These are phyloP conservation scores for Leishmania tropica DNA, from an alignment of 208 protist genomes.

Conservation along the genomic window DNA sequence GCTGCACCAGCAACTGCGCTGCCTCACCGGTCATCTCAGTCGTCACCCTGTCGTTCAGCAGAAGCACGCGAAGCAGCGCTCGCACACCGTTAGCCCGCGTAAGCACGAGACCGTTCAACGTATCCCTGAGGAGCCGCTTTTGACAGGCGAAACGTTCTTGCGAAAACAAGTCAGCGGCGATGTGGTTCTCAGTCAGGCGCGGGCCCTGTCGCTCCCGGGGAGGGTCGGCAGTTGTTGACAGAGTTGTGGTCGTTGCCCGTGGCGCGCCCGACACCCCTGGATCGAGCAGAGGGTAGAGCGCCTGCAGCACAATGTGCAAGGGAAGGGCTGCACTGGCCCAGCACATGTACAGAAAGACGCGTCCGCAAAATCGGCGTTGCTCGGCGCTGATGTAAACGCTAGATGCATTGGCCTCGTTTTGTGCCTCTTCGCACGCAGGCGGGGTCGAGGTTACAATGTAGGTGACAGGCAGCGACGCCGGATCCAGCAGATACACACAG, in stretches of 20 bases:
- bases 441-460: not conserved
- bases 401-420: conserved; percentile 31
- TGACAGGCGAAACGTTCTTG: conserved; percentile 34
- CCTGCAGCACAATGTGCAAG: conserved; percentile 37
- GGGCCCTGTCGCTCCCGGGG: not conserved
- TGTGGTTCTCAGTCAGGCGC: conserved; percentile 37
- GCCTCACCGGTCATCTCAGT: conserved; percentile 51
- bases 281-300: conserved; percentile 80
- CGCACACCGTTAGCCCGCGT: conserved; percentile 38
- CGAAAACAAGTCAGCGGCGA: conserved; percentile 51
- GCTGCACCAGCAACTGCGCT: conserved; percentile 44
- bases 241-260: not conserved
- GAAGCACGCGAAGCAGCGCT: conserved; percentile 55
- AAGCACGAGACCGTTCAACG: conserved; percentile 69
- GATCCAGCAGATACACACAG: conserved; percentile 39
- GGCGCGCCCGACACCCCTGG: not conserved
- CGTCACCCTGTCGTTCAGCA: conserved; percentile 68
- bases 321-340: conserved; percentile 39
- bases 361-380: conserved; percentile 48
- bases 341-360: conserved; percentile 65
- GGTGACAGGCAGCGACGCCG: not conserved
- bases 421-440: conserved; percentile 3
- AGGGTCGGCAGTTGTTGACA: too few relatives aligned
- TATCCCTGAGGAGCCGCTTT: conserved; percentile 31
- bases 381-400: conserved; percentile 57